Evolutionary conservation across 176 grass and related monocot genomes (phyloP).

Genomic region (Luzula sylvatica): DNA sequence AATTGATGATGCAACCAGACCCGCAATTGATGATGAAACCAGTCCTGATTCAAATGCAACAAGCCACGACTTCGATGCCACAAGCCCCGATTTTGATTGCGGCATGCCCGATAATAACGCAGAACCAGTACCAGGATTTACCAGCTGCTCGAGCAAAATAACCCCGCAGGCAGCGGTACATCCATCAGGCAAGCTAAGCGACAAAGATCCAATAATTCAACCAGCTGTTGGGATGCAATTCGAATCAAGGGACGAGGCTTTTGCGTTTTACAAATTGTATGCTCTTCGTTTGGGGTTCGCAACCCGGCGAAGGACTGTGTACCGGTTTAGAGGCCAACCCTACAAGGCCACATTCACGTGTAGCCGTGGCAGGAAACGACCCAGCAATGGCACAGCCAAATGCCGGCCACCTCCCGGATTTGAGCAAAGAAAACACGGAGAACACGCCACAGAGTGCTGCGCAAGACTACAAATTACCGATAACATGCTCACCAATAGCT

Average conservation of each 20-base stretch:
- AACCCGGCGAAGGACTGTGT: slow-evolving; percentile 50
- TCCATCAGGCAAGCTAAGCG: no score
- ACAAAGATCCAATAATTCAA: background rate
- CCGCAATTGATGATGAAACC: no score
- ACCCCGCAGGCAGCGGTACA: no score
- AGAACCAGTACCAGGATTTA: no score
- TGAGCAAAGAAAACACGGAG: slow-evolving; percentile 50
- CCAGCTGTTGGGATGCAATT: slow-evolving; percentile 65
- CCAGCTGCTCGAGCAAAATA: no score
- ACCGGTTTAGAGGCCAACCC: slow-evolving; percentile 58
- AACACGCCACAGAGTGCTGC: slow-evolving; percentile 68
- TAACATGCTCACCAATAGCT: no score
- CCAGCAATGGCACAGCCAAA: slow-evolving; percentile 22
- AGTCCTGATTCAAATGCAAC: no score
- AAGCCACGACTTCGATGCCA: no score
- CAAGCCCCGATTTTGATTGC: no score
- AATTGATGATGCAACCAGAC: no score
- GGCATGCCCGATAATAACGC: no score
- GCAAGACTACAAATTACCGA: slow-evolving; percentile 33
- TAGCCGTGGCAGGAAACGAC: slow-evolving; percentile 58
- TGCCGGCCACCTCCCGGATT: slow-evolving; percentile 40
- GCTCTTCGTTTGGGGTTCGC: slow-evolving; percentile 55
- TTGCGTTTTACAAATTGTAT: slow-evolving; percentile 64
- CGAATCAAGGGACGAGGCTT: slow-evolving; percentile 67
- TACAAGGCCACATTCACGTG: slow-evolving; percentile 73